Percentiles rank a stretch among this genome's conserved stretches.
Conservation (phyloP, 768 basidiomycete species). For the Naganishia kalamii region DNA sequence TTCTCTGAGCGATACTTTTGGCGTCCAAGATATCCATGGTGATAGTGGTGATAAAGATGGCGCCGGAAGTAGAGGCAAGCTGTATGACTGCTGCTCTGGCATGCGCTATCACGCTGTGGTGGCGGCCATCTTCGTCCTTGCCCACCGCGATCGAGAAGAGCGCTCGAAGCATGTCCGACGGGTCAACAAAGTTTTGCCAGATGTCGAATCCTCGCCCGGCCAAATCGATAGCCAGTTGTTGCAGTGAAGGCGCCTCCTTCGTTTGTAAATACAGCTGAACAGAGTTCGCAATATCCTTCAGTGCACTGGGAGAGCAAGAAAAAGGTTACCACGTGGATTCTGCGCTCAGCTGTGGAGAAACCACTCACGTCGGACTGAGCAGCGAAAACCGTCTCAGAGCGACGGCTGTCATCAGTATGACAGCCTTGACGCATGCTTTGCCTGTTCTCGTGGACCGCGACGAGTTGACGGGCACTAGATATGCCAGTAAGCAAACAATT, state of each 20-base stretch:
- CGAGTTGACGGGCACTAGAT: constrained; percentile 11
- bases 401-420: constrained; percentile 76
- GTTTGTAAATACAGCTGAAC: constrained; percentile 65
- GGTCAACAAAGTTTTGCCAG: constrained; percentile 90
- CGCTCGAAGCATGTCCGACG: constrained; percentile 76
- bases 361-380: constrained; percentile 61
- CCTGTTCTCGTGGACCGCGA: neutral
- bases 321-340: neutral
- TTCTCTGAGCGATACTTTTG: constrained; percentile 62
- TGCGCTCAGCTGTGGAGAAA: too few species aligned
- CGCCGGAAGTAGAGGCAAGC: constrained; percentile 74
- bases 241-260: constrained; percentile 26
- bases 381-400: constrained; percentile 72
- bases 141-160: constrained; percentile 72
- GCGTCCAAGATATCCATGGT: constrained; percentile 76
- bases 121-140: constrained; percentile 25
- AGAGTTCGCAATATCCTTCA: constrained; percentile 79
- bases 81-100: constrained; percentile 77
- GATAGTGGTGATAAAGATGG: constrained; percentile 88
- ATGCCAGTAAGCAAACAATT: neutral
- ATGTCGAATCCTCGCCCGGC: constrained; percentile 85
- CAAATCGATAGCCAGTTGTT: constrained; percentile 68
- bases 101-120: constrained; percentile 55
- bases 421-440: constrained; percentile 59
- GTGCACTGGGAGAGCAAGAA: constrained; percentile 51